Base-by-base conservation (phyloP, 75 land plant species). In the Selaginella tamariscina region DNA sequence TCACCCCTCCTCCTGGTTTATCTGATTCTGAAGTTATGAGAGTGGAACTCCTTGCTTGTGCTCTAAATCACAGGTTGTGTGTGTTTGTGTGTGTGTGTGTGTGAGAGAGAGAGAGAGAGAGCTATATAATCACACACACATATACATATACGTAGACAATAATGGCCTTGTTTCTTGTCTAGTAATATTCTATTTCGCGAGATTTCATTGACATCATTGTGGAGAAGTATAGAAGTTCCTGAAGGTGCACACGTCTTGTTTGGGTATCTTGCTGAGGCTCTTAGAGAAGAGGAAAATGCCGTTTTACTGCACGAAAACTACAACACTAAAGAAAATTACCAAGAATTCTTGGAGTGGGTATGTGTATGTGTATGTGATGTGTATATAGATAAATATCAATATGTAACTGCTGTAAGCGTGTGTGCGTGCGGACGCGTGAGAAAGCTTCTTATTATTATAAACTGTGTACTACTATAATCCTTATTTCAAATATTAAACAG, bases 321-420 rank as follows among this genome's bases (percentile, higher is more conserved):
- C 74, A 68, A 77, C 65, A 70, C 90, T 21, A 74, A 82, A 49
- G 97, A 83, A 71, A 79, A 85, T 68, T 23, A 89, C 55, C 82
- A 67, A 15, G 98, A 94, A 72, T 88, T 94, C 67, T 77, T 85
- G 49, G 91, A 90, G 60, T 94, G 98, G 98, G 95, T 89, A 80
- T 67, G 31, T n/a, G 66, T 27, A 27, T 64, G 27, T 27, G 2
- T 13, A 27, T 2, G 9, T 22, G 29, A 27, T 27, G 66, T 26
- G 62, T 5, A 57, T n/a, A n/a, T n/a, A 57, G 26, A 2, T 57
- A 5, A 23, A 22, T 21, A 23, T 27, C n/a, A n/a, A n/a, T n/a
- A n/a, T n/a, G n/a, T n/a, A n/a, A n/a, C n/a, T n/a, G n/a, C n/a
- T n/a, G n/a, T 57, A 8, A 57, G n/a, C 26, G n/a, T 20, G 26